Percentiles rank a stretch among this genome's conserved stretches.
phyloP scores from a whole-genome alignment of 179 eudicot genomes.

The Amaranthus tricolor region DNA sequence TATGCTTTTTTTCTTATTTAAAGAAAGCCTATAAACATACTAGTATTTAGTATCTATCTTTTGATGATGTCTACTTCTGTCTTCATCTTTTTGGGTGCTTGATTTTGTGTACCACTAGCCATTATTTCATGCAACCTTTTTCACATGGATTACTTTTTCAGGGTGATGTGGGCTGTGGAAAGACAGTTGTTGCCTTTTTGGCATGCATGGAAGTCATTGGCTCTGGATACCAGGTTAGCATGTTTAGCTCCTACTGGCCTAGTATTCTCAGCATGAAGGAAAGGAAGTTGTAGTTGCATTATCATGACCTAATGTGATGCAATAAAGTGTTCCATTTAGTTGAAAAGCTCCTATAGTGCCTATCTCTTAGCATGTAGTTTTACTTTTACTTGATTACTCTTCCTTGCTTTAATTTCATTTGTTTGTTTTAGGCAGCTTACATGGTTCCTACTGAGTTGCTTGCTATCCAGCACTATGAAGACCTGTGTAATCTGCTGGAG shows the following conservation, averaged over 20 bases:
- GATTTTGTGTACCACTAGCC: background rate
- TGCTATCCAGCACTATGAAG: constrained; percentile 88
- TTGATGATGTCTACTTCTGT: background rate
- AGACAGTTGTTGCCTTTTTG: constrained; percentile 92
- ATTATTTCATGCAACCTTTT: background rate
- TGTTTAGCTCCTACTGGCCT: background rate
- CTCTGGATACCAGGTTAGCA: constrained; percentile 83
- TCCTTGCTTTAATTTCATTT: background rate
- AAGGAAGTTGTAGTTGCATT: background rate
- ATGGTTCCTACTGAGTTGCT: constrained; percentile 99
- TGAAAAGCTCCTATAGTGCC: background rate
- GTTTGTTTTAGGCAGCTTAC: constrained; percentile 72
- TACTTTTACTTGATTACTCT: background rate
- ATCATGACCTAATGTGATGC: background rate
- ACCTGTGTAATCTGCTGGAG: constrained; percentile 56
- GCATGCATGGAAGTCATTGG: constrained; percentile 95
- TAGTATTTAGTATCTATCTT: background rate
- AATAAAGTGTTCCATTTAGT: background rate
- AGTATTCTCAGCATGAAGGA: background rate
- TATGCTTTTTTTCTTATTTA: background rate
- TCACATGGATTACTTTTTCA: constrained; percentile 30
- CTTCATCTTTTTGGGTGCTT: background rate
- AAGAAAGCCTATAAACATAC: background rate
- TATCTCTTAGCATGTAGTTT: background rate
- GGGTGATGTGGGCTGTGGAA: constrained; percentile 99